phyloP scores from a whole-genome alignment of 2,329 filamentous ascomycete genomes.

The Penicillium crustosum region DNA sequence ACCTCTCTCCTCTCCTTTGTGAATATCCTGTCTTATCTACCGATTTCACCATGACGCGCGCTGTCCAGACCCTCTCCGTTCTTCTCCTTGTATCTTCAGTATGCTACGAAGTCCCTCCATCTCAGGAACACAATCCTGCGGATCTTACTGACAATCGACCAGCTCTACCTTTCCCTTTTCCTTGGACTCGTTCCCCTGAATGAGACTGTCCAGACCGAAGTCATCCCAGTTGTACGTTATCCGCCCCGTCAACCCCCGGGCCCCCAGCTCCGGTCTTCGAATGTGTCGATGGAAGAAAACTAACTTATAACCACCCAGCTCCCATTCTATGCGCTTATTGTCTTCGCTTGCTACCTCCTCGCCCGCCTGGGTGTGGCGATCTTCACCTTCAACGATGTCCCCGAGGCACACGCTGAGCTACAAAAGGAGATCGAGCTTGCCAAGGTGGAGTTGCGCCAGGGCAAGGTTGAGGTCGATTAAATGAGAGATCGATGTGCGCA shows the following conservation, averaged over 20 bases:
- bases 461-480: conserved; percentile 47
- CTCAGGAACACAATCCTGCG: not conserved
- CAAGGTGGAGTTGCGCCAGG: conserved; percentile 43
- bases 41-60: conserved; percentile 75
- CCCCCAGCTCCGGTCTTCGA: not conserved
- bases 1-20: conserved; percentile 13
- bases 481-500: not conserved
- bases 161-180: conserved; percentile 89
- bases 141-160: conserved; percentile 8
- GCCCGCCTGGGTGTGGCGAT: conserved; percentile 90
- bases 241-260: not conserved
- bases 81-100: conserved; percentile 86
- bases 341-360: conserved; percentile 88
- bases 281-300: not conserved
- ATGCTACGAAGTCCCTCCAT: conserved; percentile 39
- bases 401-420: conserved; percentile 83
- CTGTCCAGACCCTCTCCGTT: conserved; percentile 86
- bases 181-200: conserved; percentile 81
- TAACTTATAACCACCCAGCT: conserved; percentile 57
- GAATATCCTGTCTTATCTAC: not conserved
- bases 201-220: conserved; percentile 71
- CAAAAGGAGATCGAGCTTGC: conserved; percentile 71
- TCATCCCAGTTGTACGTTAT: conserved; percentile 80
- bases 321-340: conserved; percentile 88
- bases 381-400: conserved; percentile 94